A percentile compares a stretch with the other conserved stretches of the same genome.
Evolutionary conservation across 345 rosid species (phyloP).

Genomic region (Brassica nigra): DNA sequence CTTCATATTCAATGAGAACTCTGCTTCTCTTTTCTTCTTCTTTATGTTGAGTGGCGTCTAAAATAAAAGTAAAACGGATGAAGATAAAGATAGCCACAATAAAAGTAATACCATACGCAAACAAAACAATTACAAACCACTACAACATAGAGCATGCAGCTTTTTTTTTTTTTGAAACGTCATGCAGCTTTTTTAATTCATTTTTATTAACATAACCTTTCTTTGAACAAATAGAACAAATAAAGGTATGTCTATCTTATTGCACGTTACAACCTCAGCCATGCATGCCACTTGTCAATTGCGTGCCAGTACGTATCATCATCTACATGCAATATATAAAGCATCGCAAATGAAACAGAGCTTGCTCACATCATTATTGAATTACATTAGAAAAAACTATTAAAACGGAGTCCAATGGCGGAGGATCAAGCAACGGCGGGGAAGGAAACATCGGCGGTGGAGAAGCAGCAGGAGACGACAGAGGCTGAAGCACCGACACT

Average conservation of each 20-base stretch:
- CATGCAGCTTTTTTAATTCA: not conserved
- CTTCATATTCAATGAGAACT: not conserved
- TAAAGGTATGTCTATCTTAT: constrained; percentile 19
- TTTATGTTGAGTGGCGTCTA: constrained; percentile 23
- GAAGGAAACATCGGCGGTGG: constrained; percentile 19
- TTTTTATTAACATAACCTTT: not conserved
- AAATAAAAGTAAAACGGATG: constrained; percentile 11
- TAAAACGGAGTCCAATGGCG: constrained; percentile 21
- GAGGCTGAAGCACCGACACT: not conserved
- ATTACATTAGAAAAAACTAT: not conserved
- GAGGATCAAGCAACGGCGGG: constrained; percentile 24
- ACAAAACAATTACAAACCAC: constrained; percentile 18
- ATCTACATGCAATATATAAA: constrained; percentile 33
- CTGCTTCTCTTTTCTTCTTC: not conserved
- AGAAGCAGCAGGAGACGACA: constrained; percentile 34
- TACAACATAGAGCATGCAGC: not conserved
- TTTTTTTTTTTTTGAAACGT: not conserved
- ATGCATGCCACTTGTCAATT: constrained; percentile 11
- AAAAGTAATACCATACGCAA: constrained; percentile 21
- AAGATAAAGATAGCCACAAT: constrained; percentile 21
- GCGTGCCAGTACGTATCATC: not conserved
- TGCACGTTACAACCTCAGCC: constrained; percentile 20
- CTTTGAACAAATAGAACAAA: not conserved
- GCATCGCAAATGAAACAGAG: not conserved
- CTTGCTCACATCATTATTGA: not conserved